A percentile compares a stretch with the other conserved stretches of the same genome.
These are phyloP conservation scores for Beauveria asiatica DNA, from an alignment of 2,329 filamentous ascomycete species.

Conservation along the genomic window DNA sequence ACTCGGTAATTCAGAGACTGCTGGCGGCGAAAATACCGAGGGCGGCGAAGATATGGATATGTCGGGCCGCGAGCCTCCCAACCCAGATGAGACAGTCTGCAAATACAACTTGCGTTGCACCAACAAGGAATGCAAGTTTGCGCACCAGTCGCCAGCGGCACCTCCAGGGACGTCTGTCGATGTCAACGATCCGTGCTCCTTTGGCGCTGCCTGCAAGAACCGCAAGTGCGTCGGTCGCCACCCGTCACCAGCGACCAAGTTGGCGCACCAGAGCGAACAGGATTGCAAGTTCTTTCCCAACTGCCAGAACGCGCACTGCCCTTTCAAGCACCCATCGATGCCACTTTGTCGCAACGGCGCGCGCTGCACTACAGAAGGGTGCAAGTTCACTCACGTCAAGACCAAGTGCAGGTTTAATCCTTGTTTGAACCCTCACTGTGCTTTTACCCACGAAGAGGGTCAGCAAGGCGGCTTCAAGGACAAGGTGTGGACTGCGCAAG, in stretches of 20 bases:
- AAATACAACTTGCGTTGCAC: conserved; percentile 84
- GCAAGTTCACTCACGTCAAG: conserved; percentile 83
- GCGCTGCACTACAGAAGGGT: conserved; percentile 71
- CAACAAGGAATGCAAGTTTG: conserved; percentile 84
- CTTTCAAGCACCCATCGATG: conserved; percentile 82
- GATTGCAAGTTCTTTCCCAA: conserved; percentile 90
- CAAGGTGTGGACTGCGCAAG: conserved; percentile 80
- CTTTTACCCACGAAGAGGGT: conserved; percentile 84
- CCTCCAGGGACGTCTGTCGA: conserved; percentile 71
- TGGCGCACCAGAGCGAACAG: conserved; percentile 70
- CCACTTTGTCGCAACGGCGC: conserved; percentile 85
- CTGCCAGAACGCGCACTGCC: conserved; percentile 79
- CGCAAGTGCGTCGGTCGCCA: conserved; percentile 86
- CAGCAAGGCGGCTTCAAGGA: conserved; percentile 79
- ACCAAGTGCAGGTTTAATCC: conserved; percentile 85
- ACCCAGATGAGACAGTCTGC: conserved; percentile 64
- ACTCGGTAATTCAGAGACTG: conserved; percentile 30
- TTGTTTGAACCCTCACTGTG: conserved; percentile 80
- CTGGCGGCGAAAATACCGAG: conserved; percentile 26
- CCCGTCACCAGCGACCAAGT: conserved; percentile 77
- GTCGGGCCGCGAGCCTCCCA: conserved; percentile 45
- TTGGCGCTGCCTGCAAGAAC: conserved; percentile 90
- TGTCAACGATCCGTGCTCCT: conserved; percentile 70
- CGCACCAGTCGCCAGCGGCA: conserved; percentile 87
- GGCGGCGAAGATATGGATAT: conserved; percentile 58